These are phyloP conservation scores for Verticillium isaacii DNA, from an alignment of 2,329 filamentous ascomycete genomes.

Conservation along the genomic window DNA sequence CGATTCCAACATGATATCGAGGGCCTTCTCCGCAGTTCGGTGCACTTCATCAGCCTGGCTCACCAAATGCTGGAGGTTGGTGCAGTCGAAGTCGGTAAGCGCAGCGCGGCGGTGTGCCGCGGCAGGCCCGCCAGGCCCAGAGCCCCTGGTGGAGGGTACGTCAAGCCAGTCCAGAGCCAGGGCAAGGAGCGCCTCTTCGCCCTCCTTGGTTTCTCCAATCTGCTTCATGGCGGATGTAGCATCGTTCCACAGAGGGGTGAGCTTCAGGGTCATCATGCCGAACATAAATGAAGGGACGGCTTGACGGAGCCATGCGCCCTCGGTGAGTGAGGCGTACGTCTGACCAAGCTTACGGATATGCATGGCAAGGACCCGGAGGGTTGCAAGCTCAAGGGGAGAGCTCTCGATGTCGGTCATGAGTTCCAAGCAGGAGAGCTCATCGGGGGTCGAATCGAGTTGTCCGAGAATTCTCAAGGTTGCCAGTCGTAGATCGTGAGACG, in stretches of 20 bases:
- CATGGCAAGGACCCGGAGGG: conserved; percentile 74
- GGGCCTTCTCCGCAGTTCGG: conserved; percentile 45
- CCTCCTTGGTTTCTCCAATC: conserved; percentile 64
- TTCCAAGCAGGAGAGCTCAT: conserved; percentile 46
- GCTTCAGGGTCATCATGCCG: conserved; percentile 79
- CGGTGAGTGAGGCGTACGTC: conserved; percentile 54
- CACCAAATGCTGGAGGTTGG: conserved; percentile 61
- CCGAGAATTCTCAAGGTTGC: conserved; percentile 69
- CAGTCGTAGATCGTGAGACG: conserved; percentile 70
- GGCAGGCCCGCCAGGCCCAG: conserved; percentile 30
- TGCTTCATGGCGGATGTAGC: conserved; percentile 69
- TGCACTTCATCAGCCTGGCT: conserved; percentile 46
- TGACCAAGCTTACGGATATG: conserved; percentile 73
- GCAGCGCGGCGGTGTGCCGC: conserved; percentile 26
- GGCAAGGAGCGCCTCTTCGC: conserved; percentile 67
- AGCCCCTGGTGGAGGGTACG: conserved; percentile 50
- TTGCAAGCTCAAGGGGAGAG: conserved; percentile 71
- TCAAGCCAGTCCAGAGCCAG: conserved; percentile 77
- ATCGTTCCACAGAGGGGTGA: conserved; percentile 86
- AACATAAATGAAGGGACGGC: conserved; percentile 82
- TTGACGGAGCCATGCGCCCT: conserved; percentile 61
- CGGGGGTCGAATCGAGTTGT: conserved; percentile 47
- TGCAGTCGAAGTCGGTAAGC: conserved; percentile 79
- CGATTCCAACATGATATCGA: conserved; percentile 52
- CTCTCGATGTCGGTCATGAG: conserved; percentile 77